phyloP scores from a whole-genome alignment of 2,329 filamentous ascomycete species.

The Neonectria punicea region DNA sequence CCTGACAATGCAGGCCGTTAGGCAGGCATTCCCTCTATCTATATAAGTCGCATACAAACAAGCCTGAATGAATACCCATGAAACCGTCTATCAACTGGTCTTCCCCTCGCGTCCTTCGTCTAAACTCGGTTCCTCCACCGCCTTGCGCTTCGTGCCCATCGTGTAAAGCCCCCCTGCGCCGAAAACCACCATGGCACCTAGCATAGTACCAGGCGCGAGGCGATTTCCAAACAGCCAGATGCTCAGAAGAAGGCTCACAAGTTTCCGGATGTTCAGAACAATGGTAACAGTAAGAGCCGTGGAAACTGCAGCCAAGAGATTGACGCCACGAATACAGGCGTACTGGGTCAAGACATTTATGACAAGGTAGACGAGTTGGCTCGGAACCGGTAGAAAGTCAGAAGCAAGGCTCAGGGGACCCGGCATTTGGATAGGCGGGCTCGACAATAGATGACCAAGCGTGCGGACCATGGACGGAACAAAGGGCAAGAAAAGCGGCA shows the following conservation, averaged over 20 bases:
- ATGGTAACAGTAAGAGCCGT: slow-evolving; percentile 96
- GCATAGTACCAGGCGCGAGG: slow-evolving; percentile 78
- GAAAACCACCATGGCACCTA: slow-evolving; percentile 89
- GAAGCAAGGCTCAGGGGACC: slow-evolving; percentile 30
- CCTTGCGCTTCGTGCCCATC: slow-evolving; percentile 65
- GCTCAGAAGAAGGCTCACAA: slow-evolving; percentile 89
- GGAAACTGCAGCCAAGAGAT: slow-evolving; percentile 87
- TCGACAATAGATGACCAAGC: slow-evolving; percentile 70
- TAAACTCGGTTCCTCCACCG: slow-evolving; percentile 22
- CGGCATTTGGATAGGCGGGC: slow-evolving; percentile 63
- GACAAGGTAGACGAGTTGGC: slow-evolving; percentile 75
- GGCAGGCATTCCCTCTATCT: slow-evolving; percentile 23
- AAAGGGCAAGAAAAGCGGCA: slow-evolving; percentile 81
- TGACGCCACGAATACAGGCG: slow-evolving; percentile 94
- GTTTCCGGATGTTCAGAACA: slow-evolving; percentile 92
- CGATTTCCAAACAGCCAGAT: slow-evolving; percentile 95
- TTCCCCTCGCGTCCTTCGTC: slow-evolving; percentile 27
- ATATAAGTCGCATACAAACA: slow-evolving; percentile 9
- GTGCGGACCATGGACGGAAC: slow-evolving; percentile 72
- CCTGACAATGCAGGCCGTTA: background rate
- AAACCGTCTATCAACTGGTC: slow-evolving; percentile 25
- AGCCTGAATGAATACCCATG: background rate
- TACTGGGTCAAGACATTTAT: slow-evolving; percentile 92
- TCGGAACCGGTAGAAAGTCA: slow-evolving; percentile 59
- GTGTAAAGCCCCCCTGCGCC: slow-evolving; percentile 91